These are phyloP conservation scores for Phragmites australis DNA, from an alignment of 176 grass and related monocot genomes.

Conservation along the genomic window DNA sequence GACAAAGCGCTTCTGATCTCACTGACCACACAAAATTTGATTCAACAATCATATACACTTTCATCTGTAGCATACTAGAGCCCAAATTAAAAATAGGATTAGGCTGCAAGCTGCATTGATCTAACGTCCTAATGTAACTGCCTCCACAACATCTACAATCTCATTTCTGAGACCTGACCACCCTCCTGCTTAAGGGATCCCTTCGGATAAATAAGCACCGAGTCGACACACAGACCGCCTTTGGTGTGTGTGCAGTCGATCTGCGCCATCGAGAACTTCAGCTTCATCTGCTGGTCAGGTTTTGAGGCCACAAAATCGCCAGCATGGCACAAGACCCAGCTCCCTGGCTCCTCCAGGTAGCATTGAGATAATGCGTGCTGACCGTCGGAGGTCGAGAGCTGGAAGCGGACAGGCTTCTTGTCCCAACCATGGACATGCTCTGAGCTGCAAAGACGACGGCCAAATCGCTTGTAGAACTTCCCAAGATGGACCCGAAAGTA, in stretches of 20 bases:
- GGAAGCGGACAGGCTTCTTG: constrained; percentile 77
- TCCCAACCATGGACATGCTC: constrained; percentile 90
- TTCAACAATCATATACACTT: constrained; percentile 47
- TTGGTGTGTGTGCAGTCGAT: constrained; percentile 96
- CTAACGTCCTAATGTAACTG: constrained; percentile 40
- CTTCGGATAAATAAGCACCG: constrained; percentile 76
- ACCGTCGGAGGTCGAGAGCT: constrained; percentile 72
- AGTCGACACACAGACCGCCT: constrained; percentile 77
- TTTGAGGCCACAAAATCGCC: constrained; percentile 73
- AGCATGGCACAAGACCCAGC: constrained; percentile 75
- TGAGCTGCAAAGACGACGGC: constrained; percentile 51
- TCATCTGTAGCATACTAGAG: constrained; percentile 37
- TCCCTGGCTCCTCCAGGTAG: constrained; percentile 65
- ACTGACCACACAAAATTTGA: constrained; percentile 31
- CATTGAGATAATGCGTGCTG: constrained; percentile 62
- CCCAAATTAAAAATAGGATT: constrained; percentile 56
- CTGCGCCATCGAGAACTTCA: constrained; percentile 95
- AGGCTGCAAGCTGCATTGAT: constrained; percentile 42
- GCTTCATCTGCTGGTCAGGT: constrained; percentile 40
- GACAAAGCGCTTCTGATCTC: constrained; percentile 8
- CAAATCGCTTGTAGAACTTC: constrained; percentile 63
- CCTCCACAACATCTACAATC: constrained; percentile 41
- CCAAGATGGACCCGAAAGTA: constrained; percentile 86
- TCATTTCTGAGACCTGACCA: constrained; percentile 49
- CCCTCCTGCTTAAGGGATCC: constrained; percentile 43